phyloP scores from a whole-genome alignment of 768 basidiomycete genomes.

The Leucocoprinus birnbaumii region DNA sequence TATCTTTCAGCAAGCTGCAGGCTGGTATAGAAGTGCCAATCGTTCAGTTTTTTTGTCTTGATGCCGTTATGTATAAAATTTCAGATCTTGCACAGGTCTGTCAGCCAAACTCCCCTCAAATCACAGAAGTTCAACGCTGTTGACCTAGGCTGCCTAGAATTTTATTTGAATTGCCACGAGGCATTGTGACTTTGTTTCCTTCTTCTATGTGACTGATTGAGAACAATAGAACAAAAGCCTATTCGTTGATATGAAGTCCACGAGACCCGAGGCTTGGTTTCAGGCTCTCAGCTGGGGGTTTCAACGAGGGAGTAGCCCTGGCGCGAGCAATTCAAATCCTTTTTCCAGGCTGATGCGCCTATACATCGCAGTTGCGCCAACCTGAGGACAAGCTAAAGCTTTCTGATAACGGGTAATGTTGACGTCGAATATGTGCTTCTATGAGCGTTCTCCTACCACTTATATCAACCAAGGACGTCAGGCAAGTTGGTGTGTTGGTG shows the following conservation, averaged over 20 bases:
- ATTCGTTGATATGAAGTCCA: constrained; percentile 3
- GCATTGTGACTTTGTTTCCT: too few species aligned
- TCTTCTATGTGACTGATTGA: neutral
- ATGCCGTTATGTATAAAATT: too few species aligned
- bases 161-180: too few species aligned
- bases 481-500: neutral
- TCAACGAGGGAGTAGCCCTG: neutral
- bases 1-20: too few species aligned
- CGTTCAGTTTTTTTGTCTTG: too few species aligned
- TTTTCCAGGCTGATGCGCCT: neutral
- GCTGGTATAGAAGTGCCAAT: too few species aligned
- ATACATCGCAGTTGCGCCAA: neutral
- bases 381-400: neutral
- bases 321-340: neutral
- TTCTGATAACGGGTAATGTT: neutral
- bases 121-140: too few species aligned
- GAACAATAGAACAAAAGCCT: neutral
- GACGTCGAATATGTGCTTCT: neutral
- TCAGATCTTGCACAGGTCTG: too few species aligned
- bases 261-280: neutral
- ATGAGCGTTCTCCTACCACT: neutral
- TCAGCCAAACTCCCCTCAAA: too few species aligned
- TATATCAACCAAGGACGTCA: neutral
- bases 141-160: too few species aligned
- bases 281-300: neutral